A percentile compares a stretch with the other conserved stretches of the same genome.
Evolutionary conservation across 306 rosid species (phyloP).

Genomic region (Casuarina equisetifolia): DNA sequence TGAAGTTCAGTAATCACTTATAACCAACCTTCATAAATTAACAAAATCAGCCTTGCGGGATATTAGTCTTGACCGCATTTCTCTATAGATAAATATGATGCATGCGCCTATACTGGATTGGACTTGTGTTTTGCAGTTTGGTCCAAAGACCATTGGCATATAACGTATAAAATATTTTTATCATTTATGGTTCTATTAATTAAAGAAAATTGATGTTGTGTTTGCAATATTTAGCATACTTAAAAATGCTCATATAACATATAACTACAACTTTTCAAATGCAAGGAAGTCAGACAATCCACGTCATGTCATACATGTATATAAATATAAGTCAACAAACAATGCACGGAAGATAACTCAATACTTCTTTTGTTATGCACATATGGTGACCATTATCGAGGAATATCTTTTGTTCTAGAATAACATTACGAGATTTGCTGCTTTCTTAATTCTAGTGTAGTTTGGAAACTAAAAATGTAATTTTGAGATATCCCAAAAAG

Average conservation of each 20-base stretch:
- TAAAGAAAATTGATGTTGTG: neutral
- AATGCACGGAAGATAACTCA: neutral
- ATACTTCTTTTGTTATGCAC: neutral
- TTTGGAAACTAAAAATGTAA: neutral
- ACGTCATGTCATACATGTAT: neutral
- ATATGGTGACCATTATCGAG: neutral
- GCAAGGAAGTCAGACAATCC: neutral
- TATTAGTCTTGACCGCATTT: neutral
- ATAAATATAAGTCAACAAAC: neutral
- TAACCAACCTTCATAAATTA: slow-evolving; percentile 5
- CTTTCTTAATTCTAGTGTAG: neutral
- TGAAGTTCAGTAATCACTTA: no score
- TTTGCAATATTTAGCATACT: neutral
- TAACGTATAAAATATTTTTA: neutral
- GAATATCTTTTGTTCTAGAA: neutral
- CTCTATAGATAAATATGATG: no score
- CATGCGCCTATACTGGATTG: neutral
- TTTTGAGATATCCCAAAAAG: neutral
- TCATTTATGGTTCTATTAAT: neutral
- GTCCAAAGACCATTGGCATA: neutral
- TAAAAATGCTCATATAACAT: neutral
- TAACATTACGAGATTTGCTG: neutral
- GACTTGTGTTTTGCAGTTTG: neutral
- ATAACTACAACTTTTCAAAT: neutral
- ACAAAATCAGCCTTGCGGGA: neutral